Base-by-base conservation (phyloP, 805 yeast genomes). In the Lachancea thermotolerans region DNA sequence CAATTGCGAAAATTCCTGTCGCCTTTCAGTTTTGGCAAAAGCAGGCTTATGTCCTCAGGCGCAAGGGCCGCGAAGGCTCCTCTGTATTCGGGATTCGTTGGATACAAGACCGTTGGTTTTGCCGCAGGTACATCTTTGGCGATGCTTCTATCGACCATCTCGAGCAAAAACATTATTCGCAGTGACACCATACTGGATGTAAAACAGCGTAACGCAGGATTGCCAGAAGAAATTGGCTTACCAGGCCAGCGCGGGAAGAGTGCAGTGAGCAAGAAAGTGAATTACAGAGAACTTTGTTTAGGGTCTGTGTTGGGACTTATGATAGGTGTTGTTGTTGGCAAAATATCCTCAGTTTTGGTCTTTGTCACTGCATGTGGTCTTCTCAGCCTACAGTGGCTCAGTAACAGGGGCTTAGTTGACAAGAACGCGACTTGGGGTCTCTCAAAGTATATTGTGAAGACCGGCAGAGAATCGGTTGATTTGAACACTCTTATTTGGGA, bases 251-350 rank as follows among this genome's bases (percentile, higher is more conserved):
- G 37, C 16, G 33, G n/a, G 3, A 27, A 15, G n/a, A 16, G 25
- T 16, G n/a, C 11, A 3, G 35, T 28, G 18, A 40, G 46, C 33
- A 50, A 51, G 10, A 47, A 41, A 35, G 40, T 51, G 35, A 50
- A 52, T 16, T 58, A 60, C 41, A 51, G 53, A 27, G 63, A 60
- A 42, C 47, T 60, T 17, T 58, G 62, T 39, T 39, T 55, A 4
- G 65, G 65, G 9, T 60, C 65, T 2, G 49, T 60, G 5, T 37
- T 54, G 11, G 65, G 65, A 6, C 42, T 60, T 2, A 50, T 54
- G 16, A 41, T 49, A n/a, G 65, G 64, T 8, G 48, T 59, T 7
- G 45, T 58, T 1, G 48, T 60, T 15, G 59, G 57, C n/a, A 59
- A 59, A 41, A 42, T 60, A 3, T 59, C 64, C 2, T 49, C 54